Conservation (phyloP, 2,329 filamentous ascomycete genomes). For the Diaporthe sp. region DNA sequence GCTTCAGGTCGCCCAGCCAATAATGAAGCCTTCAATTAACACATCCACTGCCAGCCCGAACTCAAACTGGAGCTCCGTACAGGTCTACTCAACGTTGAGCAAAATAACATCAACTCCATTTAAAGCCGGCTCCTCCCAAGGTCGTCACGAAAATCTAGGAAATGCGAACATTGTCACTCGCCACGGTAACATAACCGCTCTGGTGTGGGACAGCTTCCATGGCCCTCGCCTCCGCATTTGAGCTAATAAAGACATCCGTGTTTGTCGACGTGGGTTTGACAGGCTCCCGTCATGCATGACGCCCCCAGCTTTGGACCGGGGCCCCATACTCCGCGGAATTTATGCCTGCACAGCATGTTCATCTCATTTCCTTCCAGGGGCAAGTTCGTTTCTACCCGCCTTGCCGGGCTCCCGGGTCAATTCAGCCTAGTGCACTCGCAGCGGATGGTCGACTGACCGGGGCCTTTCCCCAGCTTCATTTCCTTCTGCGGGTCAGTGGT, state of each 20-base stretch:
- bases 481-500: slow-evolving; percentile 26
- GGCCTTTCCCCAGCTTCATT: not conserved
- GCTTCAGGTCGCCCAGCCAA: no score
- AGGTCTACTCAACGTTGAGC: no score
- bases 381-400: not conserved
- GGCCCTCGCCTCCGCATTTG: not conserved
- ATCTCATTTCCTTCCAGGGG: not conserved
- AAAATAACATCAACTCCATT: no score
- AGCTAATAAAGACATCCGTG: not conserved
- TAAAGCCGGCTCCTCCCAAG: no score
- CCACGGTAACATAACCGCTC: not conserved
- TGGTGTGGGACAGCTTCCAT: not conserved
- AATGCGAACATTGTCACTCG: not conserved
- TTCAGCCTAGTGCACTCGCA: slow-evolving; percentile 13
- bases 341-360: not conserved
- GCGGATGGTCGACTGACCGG: slow-evolving; percentile 9
- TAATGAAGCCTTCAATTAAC: no score
- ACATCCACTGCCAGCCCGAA: no score
- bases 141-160: not conserved
- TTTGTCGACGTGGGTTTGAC: not conserved
- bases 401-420: not conserved
- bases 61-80: no score
- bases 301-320: not conserved
- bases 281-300: not conserved
- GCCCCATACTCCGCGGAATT: not conserved